Evolutionary conservation across 2,329 filamentous ascomycete species (phyloP).

Genomic region (Fusarium ambrosium): DNA sequence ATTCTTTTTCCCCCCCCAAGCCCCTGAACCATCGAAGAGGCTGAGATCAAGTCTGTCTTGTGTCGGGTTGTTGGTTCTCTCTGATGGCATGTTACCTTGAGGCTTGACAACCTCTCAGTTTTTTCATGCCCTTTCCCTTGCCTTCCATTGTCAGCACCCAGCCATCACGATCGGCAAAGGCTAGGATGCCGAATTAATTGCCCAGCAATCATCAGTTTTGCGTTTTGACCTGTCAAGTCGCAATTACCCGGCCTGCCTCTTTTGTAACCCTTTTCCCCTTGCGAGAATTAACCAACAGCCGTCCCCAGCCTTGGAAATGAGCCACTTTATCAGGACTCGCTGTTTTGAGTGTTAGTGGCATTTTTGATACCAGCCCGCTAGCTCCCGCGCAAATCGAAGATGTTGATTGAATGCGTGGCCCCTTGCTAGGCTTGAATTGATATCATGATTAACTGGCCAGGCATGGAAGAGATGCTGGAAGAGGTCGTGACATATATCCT

Average conservation of each 20-base stretch:
- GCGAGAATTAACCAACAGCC: conserved; percentile 3
- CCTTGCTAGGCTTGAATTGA: conserved; percentile 4
- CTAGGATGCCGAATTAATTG: conserved; percentile 5
- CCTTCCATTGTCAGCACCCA: conserved; percentile 3
- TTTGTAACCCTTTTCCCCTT: conserved; percentile 10
- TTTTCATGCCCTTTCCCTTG: neutral
- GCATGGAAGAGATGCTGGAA: neutral
- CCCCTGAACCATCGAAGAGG: neutral
- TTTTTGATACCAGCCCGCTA: conserved; percentile 9
- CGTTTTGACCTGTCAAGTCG: conserved; percentile 23
- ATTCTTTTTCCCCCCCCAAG: neutral
- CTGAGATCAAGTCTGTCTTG: neutral
- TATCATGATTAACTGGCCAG: conserved; percentile 6
- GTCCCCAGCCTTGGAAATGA: neutral
- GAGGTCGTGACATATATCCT: neutral
- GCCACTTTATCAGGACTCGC: neutral
- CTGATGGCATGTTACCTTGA: neutral
- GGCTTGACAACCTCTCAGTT: neutral
- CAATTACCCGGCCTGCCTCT: conserved; percentile 20
- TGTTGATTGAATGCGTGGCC: neutral
- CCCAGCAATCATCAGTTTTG: conserved; percentile 10
- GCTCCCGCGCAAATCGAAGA: neutral
- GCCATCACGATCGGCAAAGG: conserved; percentile 18
- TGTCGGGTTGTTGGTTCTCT: neutral
- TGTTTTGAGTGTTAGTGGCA: conserved; percentile 4